Base-by-base conservation (phyloP, 2,329 filamentous ascomycete species). In the Colletotrichum sp. region DNA sequence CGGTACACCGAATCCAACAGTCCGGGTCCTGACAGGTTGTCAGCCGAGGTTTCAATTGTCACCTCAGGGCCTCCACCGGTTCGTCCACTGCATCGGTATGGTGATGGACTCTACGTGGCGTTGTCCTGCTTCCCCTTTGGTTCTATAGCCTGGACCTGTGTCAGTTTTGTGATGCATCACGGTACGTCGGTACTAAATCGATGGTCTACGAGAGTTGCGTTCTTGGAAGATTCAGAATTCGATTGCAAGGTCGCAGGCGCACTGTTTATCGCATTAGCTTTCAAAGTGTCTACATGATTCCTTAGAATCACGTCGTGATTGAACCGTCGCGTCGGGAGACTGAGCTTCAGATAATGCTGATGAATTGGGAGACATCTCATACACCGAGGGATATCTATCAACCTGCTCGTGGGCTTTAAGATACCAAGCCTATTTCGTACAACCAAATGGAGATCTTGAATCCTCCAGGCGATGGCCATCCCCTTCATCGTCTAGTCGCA, bases 381-480 rank as follows among this genome's bases (percentile, higher is more conserved):
- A 43, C 5, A 4, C 38, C 5, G 2, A 6, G 38, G 0, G 7
- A 21, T 0, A 52, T 5, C n/a, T 13, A 21, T 52, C 12, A 13
- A 52, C n/a, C 12, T 52, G 10, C 43, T 48, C 10, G n/a, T 52
- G n/a, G 43, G 6, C 43, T n/a, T 8, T 13, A 2, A 21, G 43
- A 52, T n/a, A 18, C 43, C n/a, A 52, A 21, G n/a, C n/a, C n/a
- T 13, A 52, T 52, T 52, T 2, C 43, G 12, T 52, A 13, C 10
- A 4, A 4, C 12, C 6, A 24, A 3, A 52, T 13, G 43, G 10
- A 13, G 43, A 21, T 52, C 43, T 52, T 21, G 3, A 13, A 52
- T 52, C 43, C n/a, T 52, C 6, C 43, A 21, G 43, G 4, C 6
- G 3, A 21, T 2, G 6, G 13, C 43, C 43, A 52, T 52, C 43